Evolutionary conservation across 768 basidiomycete species (phyloP).

Genomic region (Tylopilus vinaceipallidus): DNA sequence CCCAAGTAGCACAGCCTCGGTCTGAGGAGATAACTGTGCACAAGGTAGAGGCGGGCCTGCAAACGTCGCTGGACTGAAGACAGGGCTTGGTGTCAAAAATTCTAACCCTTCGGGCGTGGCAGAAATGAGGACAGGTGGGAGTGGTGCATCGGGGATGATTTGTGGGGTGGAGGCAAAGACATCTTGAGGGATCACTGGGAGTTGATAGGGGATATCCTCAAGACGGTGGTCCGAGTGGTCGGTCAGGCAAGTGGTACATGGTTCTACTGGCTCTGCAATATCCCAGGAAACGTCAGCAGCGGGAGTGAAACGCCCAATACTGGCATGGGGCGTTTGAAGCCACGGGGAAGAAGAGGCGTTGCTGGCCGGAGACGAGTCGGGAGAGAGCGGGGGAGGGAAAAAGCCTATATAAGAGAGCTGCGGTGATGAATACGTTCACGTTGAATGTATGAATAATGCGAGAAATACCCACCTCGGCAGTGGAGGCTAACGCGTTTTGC

Average conservation of each 20-base stretch:
- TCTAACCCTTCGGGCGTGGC: not conserved
- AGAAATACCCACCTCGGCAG: no score
- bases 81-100: not conserved
- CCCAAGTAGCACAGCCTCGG: not conserved
- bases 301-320: no score
- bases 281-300: no score
- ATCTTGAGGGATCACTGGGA: constrained; percentile 13
- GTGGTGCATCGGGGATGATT: not conserved
- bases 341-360: constrained; percentile 23
- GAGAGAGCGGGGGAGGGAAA: constrained; percentile 22
- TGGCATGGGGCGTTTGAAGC: constrained; percentile 15
- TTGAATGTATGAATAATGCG: no score
- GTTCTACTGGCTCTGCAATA: not conserved
- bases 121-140: not conserved
- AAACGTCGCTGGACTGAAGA: not conserved
- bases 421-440: not conserved
- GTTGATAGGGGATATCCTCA: constrained; percentile 9
- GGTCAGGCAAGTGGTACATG: not conserved
- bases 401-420: not conserved
- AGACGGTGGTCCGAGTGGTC: constrained; percentile 18
- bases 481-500: no score
- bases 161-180: constrained; percentile 21
- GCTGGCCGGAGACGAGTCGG: constrained; percentile 24
- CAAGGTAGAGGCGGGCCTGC: not conserved
- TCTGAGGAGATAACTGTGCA: not conserved